These are phyloP conservation scores for Leptosphaerulina australis DNA, from an alignment of 2,329 filamentous ascomycete genomes.

Conservation along the genomic window DNA sequence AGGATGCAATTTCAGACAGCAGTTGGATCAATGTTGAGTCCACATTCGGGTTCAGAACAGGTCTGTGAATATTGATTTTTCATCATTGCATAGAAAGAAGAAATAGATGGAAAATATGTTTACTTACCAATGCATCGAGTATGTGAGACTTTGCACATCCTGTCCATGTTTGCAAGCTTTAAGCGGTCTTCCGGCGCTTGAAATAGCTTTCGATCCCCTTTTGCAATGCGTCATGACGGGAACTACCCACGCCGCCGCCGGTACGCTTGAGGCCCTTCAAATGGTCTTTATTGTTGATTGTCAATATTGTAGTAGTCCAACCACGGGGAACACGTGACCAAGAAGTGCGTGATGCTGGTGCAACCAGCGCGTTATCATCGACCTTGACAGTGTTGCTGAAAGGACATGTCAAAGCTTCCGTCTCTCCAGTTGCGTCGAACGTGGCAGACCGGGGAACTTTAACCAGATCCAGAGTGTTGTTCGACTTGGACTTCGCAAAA, in stretches of 20 bases:
- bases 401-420: neutral
- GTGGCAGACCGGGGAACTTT: neutral
- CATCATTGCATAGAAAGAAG: constrained; percentile 54
- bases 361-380: neutral
- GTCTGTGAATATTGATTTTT: constrained; percentile 74
- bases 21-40: constrained; percentile 76
- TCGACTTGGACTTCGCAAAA: neutral
- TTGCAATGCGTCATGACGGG: constrained; percentile 75
- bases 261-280: constrained; percentile 77
- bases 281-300: constrained; percentile 74
- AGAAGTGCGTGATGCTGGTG: neutral
- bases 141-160: neutral
- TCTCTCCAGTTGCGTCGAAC: no score
- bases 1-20: constrained; percentile 69
- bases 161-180: constrained; percentile 9
- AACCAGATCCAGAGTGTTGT: neutral
- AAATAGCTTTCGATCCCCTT: constrained; percentile 80
- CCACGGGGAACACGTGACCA: constrained; percentile 30
- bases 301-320: constrained; percentile 61
- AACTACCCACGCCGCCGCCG: constrained; percentile 79
- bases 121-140: constrained; percentile 29
- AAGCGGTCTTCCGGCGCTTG: constrained; percentile 59
- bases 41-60: constrained; percentile 78
- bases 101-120: constrained; percentile 8
- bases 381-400: neutral